A percentile compares a stretch with the other conserved stretches of the same genome.
These are phyloP conservation scores for Pythium insidiosum DNA, from an alignment of 352 stramenopile genomes.

Conservation along the genomic window DNA sequence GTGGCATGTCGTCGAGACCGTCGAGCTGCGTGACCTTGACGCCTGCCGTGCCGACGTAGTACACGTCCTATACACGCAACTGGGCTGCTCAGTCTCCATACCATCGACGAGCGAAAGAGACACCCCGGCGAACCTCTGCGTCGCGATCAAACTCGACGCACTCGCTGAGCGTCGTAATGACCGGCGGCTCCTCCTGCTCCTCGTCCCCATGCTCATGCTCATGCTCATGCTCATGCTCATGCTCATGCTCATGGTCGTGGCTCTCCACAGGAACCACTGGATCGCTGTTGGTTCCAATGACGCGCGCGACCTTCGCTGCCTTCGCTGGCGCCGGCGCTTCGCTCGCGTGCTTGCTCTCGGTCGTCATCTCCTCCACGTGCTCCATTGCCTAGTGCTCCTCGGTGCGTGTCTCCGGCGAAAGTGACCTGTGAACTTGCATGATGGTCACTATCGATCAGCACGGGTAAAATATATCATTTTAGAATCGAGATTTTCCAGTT, in stretches of 20 bases:
- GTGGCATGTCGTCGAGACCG: constrained; percentile 36
- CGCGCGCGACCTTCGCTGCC: constrained; percentile 7
- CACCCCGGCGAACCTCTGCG: constrained; percentile 34
- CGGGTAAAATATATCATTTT: neutral
- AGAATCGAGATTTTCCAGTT: no score
- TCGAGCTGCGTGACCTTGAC: constrained; percentile 73
- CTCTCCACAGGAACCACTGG: constrained; percentile 6
- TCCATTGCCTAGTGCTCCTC: no score
- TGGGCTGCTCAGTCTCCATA: neutral
- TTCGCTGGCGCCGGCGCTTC: neutral
- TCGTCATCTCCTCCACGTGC: constrained; percentile 2
- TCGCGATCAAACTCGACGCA: constrained; percentile 54
- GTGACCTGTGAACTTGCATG: no score
- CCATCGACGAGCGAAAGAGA: no score
- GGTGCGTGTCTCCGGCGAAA: no score
- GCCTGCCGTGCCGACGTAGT: constrained; percentile 74
- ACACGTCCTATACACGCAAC: constrained; percentile 39
- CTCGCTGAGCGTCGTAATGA: constrained; percentile 45
- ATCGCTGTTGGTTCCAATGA: no score
- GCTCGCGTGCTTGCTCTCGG: neutral
- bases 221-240: constrained; percentile 6
- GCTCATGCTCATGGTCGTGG: constrained; percentile 1
- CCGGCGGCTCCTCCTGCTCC: constrained; percentile 17
- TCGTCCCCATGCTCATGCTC: constrained; percentile 12
- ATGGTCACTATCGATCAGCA: no score